Evolutionary conservation across 2,329 filamentous ascomycete genomes (phyloP).

Genomic region (Cladosporium sp.): DNA sequence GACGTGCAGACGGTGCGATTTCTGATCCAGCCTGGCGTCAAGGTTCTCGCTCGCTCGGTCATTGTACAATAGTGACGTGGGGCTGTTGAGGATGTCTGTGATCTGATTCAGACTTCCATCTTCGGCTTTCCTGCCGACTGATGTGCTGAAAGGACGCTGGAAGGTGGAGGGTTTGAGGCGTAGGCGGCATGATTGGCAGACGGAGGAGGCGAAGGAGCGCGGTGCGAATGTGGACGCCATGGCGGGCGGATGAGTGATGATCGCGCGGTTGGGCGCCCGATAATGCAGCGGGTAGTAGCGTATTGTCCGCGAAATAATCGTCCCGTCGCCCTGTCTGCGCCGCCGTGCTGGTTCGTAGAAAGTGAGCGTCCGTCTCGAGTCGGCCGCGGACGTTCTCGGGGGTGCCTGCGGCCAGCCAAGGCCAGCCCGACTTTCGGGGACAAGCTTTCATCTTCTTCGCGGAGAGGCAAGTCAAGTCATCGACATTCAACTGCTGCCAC

Average conservation of each 20-base stretch:
- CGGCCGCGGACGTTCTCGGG: constrained; percentile 13
- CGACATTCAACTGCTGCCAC: neutral
- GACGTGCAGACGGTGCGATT: constrained; percentile 78
- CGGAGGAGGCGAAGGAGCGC: constrained; percentile 27
- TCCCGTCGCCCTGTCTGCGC: no score
- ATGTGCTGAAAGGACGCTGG: constrained; percentile 29
- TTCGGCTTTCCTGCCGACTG: constrained; percentile 14
- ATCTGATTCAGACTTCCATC: neutral
- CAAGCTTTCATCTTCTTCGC: neutral
- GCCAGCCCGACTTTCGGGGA: neutral
- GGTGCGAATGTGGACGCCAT: constrained; percentile 20
- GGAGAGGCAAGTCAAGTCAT: neutral
- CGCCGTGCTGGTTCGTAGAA: no score
- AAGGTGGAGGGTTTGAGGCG: constrained; percentile 17
- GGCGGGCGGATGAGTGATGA: neutral
- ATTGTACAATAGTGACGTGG: neutral
- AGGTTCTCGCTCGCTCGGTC: constrained; percentile 3
- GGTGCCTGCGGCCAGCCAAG: neutral
- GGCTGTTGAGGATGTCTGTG: neutral
- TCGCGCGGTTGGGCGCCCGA: neutral
- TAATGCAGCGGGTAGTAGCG: no score
- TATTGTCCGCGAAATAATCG: no score
- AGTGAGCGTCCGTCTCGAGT: neutral
- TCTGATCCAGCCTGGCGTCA: constrained; percentile 2
- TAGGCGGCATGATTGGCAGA: constrained; percentile 35